Evolutionary conservation across 306 rosid species (phyloP).

Genomic region (Hippophae gyantsensis): DNA sequence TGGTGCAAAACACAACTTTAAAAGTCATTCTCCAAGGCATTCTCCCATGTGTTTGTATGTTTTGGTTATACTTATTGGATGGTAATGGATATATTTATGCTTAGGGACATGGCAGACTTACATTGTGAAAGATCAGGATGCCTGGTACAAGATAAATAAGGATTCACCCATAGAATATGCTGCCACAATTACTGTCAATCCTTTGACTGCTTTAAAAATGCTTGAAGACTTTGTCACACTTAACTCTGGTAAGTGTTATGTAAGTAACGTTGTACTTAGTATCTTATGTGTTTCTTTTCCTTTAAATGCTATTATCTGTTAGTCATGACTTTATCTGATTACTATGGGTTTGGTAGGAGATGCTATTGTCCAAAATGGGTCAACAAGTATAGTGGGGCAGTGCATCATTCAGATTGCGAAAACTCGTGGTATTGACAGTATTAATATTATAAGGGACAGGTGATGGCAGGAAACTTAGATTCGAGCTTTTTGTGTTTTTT

Average conservation of each 20-base stretch:
- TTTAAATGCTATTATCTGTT: background rate
- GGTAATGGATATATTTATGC: conserved; percentile 7
- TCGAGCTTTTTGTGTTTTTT: conserved; percentile 13
- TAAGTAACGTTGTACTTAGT: background rate
- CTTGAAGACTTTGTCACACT: conserved; percentile 61
- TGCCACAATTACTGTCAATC: conserved; percentile 80
- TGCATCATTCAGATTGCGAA: conserved; percentile 87
- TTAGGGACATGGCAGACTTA: conserved; percentile 92
- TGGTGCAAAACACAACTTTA: too few species aligned
- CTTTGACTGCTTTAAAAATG: conserved; percentile 82
- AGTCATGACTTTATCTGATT: background rate
- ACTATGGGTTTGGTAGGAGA: conserved; percentile 46
- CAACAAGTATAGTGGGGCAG: conserved; percentile 95
- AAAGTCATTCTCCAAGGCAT: too few species aligned
- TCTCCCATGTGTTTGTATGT: background rate
- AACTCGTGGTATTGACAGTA: conserved; percentile 54
- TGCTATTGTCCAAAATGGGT: conserved; percentile 89
- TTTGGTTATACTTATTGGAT: conserved; percentile 2
- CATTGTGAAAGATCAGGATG: conserved; percentile 59
- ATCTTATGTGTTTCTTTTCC: conserved; percentile 2
- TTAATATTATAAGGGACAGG: conserved; percentile 85
- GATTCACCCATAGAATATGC: conserved; percentile 74
- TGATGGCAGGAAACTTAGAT: conserved; percentile 23
- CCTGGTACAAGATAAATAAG: conserved; percentile 71
- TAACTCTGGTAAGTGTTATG: conserved; percentile 43